Evolutionary conservation across 345 rosid genomes (phyloP).

Genomic region (Abelmoschus esculentus): DNA sequence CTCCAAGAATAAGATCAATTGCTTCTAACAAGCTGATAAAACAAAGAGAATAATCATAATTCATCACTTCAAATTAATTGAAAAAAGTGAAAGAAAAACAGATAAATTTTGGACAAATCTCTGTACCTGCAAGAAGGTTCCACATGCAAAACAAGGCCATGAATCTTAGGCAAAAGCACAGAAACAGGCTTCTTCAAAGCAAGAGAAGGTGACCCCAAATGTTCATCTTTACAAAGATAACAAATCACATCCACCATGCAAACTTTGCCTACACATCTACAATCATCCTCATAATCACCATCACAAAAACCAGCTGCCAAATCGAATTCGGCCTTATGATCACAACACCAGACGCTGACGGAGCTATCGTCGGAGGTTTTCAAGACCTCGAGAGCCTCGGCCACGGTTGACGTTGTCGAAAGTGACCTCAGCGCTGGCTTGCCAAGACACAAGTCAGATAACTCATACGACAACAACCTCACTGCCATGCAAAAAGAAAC

Average conservation of each 20-base stretch:
- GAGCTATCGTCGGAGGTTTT: constrained; percentile 49
- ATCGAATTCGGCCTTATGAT: constrained; percentile 22
- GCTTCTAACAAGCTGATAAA: constrained; percentile 62
- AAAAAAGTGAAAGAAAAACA: not conserved
- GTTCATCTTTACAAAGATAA: constrained; percentile 52
- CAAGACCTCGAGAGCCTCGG: constrained; percentile 50
- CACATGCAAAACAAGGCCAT: constrained; percentile 46
- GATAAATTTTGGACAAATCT: not conserved
- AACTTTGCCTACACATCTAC: constrained; percentile 77
- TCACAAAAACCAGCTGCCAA: not conserved
- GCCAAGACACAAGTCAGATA: constrained; percentile 92
- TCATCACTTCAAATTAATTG: not conserved
- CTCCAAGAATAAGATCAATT: constrained; percentile 69
- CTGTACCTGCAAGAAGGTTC: constrained; percentile 63
- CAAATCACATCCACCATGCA: constrained; percentile 87
- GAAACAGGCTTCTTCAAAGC: constrained; percentile 61
- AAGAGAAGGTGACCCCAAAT: constrained; percentile 37
- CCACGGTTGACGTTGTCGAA: constrained; percentile 42
- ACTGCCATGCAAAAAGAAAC: constrained; percentile 56
- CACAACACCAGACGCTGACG: constrained; percentile 75
- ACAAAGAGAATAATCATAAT: not conserved
- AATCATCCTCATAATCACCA: constrained; percentile 18
- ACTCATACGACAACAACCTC: constrained; percentile 45
- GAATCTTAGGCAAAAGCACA: constrained; percentile 42
- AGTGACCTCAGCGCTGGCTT: constrained; percentile 78